phyloP scores from a whole-genome alignment of 768 basidiomycete genomes.

The Tubosaeta brunneosetosa region DNA sequence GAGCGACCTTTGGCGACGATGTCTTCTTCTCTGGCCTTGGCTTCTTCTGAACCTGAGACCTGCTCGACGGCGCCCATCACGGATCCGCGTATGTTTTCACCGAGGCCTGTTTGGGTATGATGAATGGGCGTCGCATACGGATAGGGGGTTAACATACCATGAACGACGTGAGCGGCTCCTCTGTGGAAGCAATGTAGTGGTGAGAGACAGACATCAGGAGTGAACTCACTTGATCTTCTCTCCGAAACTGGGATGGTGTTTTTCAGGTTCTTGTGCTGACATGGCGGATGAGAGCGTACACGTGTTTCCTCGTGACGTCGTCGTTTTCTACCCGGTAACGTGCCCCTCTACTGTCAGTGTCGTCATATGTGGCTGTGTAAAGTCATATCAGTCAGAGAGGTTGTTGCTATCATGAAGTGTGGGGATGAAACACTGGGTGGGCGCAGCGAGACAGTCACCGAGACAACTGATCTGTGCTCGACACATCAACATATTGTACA shows the following conservation, averaged over 20 bases:
- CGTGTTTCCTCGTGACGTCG: slow-evolving; percentile 21
- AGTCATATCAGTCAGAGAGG: neutral
- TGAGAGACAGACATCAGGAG: neutral
- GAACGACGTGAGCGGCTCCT: slow-evolving; percentile 37
- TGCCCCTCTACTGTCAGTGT: slow-evolving; percentile 11
- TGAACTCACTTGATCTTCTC: slow-evolving; percentile 12
- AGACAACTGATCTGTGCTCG: slow-evolving; percentile 3
- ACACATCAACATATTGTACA: slow-evolving; percentile 7
- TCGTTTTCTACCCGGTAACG: slow-evolving; percentile 15
- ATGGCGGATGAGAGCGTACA: neutral
- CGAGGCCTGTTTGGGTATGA: slow-evolving; percentile 30
- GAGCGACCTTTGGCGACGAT: slow-evolving; percentile 34
- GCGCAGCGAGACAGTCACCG: neutral
- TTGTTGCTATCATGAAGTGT: neutral
- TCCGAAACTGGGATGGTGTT: slow-evolving; percentile 1
- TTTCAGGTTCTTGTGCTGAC: slow-evolving; percentile 7
- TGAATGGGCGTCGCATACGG: slow-evolving; percentile 1
- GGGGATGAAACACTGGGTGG: too few species aligned
- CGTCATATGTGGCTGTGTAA: slow-evolving; percentile 13
- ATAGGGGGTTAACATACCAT: slow-evolving; percentile 24
- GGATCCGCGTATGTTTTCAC: slow-evolving; percentile 44
- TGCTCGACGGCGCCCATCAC: slow-evolving; percentile 38
- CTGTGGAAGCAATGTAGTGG: neutral
- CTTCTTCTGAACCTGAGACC: slow-evolving; percentile 20
- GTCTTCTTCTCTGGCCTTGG: slow-evolving; percentile 32